Base-by-base conservation (phyloP, 352 stramenopile species). In the Globisporangium polare region DNA sequence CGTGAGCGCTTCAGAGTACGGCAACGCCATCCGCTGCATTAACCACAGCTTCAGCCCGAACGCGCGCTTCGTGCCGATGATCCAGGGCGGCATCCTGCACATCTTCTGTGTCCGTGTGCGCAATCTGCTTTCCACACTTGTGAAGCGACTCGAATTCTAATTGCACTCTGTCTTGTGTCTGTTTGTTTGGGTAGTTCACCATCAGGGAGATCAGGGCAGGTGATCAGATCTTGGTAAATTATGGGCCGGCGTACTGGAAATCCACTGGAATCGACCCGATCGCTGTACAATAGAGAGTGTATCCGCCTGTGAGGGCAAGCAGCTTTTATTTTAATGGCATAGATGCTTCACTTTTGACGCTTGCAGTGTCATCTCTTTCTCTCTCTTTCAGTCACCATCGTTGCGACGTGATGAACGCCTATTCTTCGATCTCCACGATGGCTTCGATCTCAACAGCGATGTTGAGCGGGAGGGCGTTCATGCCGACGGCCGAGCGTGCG, bases 361-460 rank as follows among this genome's bases (percentile, higher is more conserved):
- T 56, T 42, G 50, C 29, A 42, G 50, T 43, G 29, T n/a, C 18
- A 12, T 58, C 26, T 46, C 1, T n/a, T 3, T 58, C 22, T 35
- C 20, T 60, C 27, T 37, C 13, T 22, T 46, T 46, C 17, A 46
- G 41, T 4, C 41, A 22, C 5, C 12, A 17, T 9, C 1, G 13
- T 18, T 8, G 33, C 27, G 27, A 17, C 7, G 18, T 12, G 26
- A 12, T 39, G 5, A 9, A 39, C 33, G 18, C 6, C 45, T 45
- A 61, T 9, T 61, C 55, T 18, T 96, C 80, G 29, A 98, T 69
- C 69, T 98, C 89, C 9, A 97, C 79, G 58, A 99, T 95, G 41
- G 89, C 88, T 78, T 99, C 96, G 33, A 99, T 90, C 77, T 99
- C 96, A 1, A 98, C 94, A 31, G 89, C 83, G 33, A 98, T 87